A percentile compares a stretch with the other conserved stretches of the same genome.
Conservation (phyloP, 192 early-diverging fungal species). For the Coemansia sp. region DNA sequence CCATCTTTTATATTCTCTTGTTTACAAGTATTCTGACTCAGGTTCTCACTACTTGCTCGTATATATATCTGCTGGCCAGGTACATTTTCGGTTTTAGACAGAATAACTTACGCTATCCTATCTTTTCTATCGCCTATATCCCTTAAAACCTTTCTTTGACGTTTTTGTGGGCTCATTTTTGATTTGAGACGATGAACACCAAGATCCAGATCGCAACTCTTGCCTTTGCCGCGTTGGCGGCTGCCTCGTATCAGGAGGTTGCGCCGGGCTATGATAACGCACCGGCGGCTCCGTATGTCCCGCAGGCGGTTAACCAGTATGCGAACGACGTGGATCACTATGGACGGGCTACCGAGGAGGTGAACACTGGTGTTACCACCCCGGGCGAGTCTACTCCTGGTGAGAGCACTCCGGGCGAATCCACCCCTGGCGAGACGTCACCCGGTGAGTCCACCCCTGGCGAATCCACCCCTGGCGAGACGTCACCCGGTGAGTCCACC, state of each 20-base stretch:
- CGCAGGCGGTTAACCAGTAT: constrained; percentile 20
- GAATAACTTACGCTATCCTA: background rate
- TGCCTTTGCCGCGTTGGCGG: constrained; percentile 38
- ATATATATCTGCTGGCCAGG: constrained; percentile 12
- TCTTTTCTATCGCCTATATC: background rate
- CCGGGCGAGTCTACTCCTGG: constrained; percentile 11
- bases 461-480: constrained; percentile 3
- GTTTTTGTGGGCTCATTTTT: background rate
- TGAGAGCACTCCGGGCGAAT: constrained; percentile 4
- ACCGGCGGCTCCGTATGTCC: constrained; percentile 15
- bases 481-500: constrained; percentile 9
- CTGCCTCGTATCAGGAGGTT: constrained; percentile 47
- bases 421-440: background rate
- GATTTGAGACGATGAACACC: constrained; percentile 28
- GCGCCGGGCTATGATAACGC: constrained; percentile 9
- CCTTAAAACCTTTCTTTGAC: background rate
- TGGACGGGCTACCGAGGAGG: constrained; percentile 37
- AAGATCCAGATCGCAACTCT: constrained; percentile 53
- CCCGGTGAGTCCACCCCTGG: constrained; percentile 16
- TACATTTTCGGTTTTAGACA: background rate
- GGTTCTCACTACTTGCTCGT: background rate
- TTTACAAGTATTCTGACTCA: constrained; percentile 3
- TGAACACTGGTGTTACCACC: constrained; percentile 16
- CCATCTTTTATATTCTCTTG: constrained; percentile 6
- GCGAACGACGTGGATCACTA: constrained; percentile 27